phyloP scores from a whole-genome alignment of 2,329 filamentous ascomycete genomes.

The Curvularia eragrostidis region DNA sequence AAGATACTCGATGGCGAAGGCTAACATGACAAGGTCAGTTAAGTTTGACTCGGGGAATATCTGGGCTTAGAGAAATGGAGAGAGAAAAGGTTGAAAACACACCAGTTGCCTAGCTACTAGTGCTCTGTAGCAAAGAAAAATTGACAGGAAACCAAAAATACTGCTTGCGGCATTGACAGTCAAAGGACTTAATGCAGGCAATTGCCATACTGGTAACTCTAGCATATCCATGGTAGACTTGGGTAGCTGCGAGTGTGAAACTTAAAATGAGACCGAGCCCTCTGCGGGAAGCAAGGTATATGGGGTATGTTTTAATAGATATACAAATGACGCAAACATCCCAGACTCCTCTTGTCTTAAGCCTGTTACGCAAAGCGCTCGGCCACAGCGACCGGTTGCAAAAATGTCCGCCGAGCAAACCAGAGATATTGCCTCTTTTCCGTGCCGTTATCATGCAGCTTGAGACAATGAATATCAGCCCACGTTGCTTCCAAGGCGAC shows the following conservation, averaged over 20 bases:
- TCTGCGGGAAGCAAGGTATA: neutral
- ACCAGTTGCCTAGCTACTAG: conserved; percentile 18
- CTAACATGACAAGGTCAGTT: conserved; percentile 1
- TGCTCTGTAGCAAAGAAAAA: conserved; percentile 20
- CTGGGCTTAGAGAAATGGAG: neutral
- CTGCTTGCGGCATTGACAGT: conserved; percentile 19
- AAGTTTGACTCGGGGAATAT: neutral
- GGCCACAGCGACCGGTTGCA: conserved; percentile 1
- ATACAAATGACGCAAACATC: conserved; percentile 5
- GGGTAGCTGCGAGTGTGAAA: neutral
- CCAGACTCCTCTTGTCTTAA: neutral
- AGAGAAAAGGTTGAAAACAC: neutral
- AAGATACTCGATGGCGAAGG: conserved; percentile 9
- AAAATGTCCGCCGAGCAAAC: neutral
- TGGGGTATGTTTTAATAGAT: conserved; percentile 8
- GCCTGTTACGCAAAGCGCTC: conserved; percentile 6
- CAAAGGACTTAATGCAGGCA: conserved; percentile 11
- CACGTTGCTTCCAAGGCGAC: conserved; percentile 7
- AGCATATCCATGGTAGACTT: conserved; percentile 9
- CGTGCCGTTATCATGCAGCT: conserved; percentile 19
- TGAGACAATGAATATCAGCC: conserved; percentile 7
- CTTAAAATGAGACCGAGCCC: conserved; percentile 4
- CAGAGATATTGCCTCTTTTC: conserved; percentile 10
- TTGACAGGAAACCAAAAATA: conserved; percentile 20
- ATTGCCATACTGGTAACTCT: conserved; percentile 10